A percentile compares a stretch with the other conserved stretches of the same genome.
phyloP scores from a whole-genome alignment of 2,329 filamentous ascomycete species.

The Colletotrichum aenigma region DNA sequence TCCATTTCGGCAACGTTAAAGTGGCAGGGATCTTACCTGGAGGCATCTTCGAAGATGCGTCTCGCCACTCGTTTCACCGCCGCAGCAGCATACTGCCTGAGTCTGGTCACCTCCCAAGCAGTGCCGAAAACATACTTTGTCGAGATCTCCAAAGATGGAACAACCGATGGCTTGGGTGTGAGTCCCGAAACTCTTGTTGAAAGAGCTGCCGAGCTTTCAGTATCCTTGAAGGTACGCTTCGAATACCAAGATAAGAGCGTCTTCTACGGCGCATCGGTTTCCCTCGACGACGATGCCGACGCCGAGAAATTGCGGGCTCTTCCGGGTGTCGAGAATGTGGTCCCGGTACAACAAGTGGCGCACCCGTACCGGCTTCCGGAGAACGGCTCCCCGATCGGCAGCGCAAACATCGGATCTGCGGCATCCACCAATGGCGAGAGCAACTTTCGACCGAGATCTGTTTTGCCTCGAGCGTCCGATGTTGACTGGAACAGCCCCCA shows the following conservation, averaged over 20 bases:
- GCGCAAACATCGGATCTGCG: not conserved
- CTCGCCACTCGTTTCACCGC: not conserved
- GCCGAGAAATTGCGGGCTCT: not conserved
- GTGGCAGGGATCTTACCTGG: not conserved
- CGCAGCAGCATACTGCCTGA: not conserved
- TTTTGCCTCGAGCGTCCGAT: not conserved
- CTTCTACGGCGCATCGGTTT: constrained; percentile 1
- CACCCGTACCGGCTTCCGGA: not conserved
- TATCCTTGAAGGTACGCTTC: not conserved
- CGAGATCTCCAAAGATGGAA: not conserved
- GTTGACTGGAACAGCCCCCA: constrained; percentile 5
- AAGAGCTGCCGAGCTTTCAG: not conserved
- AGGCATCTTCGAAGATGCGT: not conserved
- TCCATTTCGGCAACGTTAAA: not conserved
- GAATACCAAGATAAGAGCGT: not conserved
- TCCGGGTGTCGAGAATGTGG: not conserved
- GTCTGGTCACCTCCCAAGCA: not conserved
- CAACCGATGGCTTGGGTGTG: not conserved
- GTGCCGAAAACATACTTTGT: constrained; percentile 1
- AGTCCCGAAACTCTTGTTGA: not conserved
- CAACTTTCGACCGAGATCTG: not conserved
- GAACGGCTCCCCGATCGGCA: not conserved
- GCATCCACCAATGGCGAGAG: not conserved
- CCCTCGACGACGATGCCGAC: not conserved
- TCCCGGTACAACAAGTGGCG: not conserved